Conservation (phyloP, 345 rosid genomes). For the Carallia brachiata region DNA sequence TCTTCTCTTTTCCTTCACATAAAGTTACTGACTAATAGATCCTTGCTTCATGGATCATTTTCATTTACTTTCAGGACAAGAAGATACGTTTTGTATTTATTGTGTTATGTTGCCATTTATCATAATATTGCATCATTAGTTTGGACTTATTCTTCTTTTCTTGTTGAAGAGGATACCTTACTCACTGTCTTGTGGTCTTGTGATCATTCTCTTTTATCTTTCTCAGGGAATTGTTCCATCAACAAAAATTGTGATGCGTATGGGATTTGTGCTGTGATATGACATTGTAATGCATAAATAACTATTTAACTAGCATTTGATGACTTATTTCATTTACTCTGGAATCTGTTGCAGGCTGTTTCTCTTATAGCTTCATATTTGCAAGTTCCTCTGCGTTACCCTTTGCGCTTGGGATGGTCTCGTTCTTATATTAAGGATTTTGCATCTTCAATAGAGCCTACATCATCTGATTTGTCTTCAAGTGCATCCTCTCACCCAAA, state of each 20-base stretch:
- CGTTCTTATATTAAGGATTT: constrained; percentile 65
- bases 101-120: no score
- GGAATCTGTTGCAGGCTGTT: constrained; percentile 55
- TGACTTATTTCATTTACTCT: constrained; percentile 12
- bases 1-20: constrained; percentile 30
- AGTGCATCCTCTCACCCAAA: constrained; percentile 36
- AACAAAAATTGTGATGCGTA: neutral
- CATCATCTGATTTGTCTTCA: constrained; percentile 47
- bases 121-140: neutral
- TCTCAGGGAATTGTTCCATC: neutral
- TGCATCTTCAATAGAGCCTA: constrained; percentile 64
- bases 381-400: constrained; percentile 77
- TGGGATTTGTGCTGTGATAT: neutral
- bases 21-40: constrained; percentile 2
- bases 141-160: neutral
- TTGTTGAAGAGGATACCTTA: neutral
- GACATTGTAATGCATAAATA: neutral
- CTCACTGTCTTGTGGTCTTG: neutral
- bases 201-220: neutral
- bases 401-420: constrained; percentile 79
- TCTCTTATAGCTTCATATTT: constrained; percentile 66
- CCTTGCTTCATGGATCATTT: constrained; percentile 9
- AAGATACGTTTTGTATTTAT: no score
- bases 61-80: no score
- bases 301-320: neutral